Percentiles rank a stretch among this genome's conserved stretches.
Conservation (phyloP, 192 early-diverging fungal species). For the Umbelopsis isabellina region DNA sequence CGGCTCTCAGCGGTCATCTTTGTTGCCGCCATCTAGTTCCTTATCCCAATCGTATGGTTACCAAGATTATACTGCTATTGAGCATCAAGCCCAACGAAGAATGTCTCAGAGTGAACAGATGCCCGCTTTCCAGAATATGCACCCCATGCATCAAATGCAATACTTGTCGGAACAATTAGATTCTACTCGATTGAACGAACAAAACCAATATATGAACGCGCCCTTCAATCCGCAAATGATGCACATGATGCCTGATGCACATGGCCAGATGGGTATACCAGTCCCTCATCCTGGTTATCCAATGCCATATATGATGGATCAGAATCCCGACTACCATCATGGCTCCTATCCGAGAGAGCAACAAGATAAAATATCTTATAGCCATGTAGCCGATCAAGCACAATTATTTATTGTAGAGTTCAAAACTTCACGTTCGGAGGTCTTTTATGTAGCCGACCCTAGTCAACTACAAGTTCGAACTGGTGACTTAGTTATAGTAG, state of each 20-base stretch:
- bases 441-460: conserved; percentile 72
- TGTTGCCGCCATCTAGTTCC: conserved; percentile 1
- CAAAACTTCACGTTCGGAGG: conserved; percentile 84
- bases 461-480: conserved; percentile 48
- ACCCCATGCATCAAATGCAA: conserved; percentile 16
- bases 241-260: not conserved
- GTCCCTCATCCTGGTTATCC: not conserved
- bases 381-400: conserved; percentile 49
- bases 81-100: conserved; percentile 15
- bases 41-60: conserved; percentile 10
- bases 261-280: conserved; percentile 8
- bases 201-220: conserved; percentile 25
- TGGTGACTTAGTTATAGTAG: conserved; percentile 84
- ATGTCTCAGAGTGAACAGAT: conserved; percentile 11
- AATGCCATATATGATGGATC: conserved; percentile 23
- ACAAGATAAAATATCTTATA: conserved; percentile 48
- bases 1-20: conserved; percentile 13
- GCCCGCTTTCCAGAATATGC: not conserved
- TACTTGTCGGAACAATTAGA: conserved; percentile 4
- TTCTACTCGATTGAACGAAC: conserved; percentile 24
- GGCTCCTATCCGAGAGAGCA: not conserved
- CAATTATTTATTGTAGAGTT: conserved; percentile 86
- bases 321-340: conserved; percentile 19
- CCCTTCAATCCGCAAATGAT: conserved; percentile 25
- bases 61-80: conserved; percentile 10